phyloP scores from a whole-genome alignment of 495 filamentous ascomycete genomes.

The Hypomontagnella monticulosa region DNA sequence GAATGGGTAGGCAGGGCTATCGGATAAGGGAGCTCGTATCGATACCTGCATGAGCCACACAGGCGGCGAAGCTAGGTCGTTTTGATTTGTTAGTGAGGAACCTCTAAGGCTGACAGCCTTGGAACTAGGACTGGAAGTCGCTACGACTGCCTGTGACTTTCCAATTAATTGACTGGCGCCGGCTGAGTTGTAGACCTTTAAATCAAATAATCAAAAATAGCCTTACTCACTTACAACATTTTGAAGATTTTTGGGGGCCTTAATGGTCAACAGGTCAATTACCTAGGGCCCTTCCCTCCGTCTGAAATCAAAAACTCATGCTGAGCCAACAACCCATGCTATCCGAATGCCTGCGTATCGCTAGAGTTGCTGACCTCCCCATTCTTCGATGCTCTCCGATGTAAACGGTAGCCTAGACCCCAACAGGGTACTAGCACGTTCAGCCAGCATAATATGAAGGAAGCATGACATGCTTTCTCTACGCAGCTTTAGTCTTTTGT shows the following conservation, averaged over 20 bases:
- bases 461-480: constrained; percentile 26
- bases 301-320: neutral
- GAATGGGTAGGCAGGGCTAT: no score
- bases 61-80: no score
- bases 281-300: neutral
- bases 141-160: no score
- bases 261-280: neutral
- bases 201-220: constrained; percentile 5
- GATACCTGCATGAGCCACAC: no score
- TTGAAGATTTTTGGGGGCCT: constrained; percentile 2
- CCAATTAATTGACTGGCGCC: constrained; percentile 9
- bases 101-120: constrained; percentile 25
- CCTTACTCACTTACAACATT: constrained; percentile 2
- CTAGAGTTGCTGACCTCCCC: constrained; percentile 24
- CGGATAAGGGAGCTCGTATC: no score
- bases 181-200: constrained; percentile 11
- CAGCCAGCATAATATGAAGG: constrained; percentile 39
- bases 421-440: constrained; percentile 41
- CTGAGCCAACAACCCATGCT: neutral
- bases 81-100: neutral
- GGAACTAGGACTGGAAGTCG: neutral
- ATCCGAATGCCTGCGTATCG: constrained; percentile 4
- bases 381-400: constrained; percentile 46
- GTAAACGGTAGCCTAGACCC: constrained; percentile 47
- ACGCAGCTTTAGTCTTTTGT: constrained; percentile 31